Conservation (phyloP, 352 stramenopile genomes). For the Pythium graminicola region DNA sequence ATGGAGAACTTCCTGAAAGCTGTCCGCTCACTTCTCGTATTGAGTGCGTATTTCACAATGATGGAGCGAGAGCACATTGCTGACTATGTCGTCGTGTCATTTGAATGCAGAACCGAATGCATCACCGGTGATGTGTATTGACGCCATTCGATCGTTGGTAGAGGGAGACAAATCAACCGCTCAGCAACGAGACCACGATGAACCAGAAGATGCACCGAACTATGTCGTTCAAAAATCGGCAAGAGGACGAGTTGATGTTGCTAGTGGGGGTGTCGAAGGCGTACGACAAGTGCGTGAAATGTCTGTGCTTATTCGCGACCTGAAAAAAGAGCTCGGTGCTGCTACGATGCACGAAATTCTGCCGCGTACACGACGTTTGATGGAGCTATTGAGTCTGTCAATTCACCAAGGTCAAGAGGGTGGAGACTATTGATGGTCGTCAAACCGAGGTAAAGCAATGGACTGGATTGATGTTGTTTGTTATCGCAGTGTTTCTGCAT, state of each 20-base stretch:
- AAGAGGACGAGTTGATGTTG: constrained; percentile 7
- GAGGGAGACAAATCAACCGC: constrained; percentile 2
- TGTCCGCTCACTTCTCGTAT: constrained; percentile 47
- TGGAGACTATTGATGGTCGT: constrained; percentile 4
- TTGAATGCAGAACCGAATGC: constrained; percentile 33
- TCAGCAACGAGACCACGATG: neutral
- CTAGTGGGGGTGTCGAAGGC: constrained; percentile 34
- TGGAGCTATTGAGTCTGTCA: constrained; percentile 74
- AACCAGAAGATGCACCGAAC: constrained; percentile 27
- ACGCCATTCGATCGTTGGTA: constrained; percentile 26
- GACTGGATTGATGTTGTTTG: neutral
- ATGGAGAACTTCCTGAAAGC: constrained; percentile 79
- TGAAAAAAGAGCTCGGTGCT: constrained; percentile 74
- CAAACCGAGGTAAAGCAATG: neutral
- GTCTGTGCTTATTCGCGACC: constrained; percentile 55
- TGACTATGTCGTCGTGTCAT: neutral
- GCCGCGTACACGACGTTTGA: constrained; percentile 64
- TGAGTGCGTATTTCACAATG: constrained; percentile 24
- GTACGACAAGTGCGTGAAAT: constrained; percentile 71
- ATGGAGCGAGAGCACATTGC: neutral
- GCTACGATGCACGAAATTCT: constrained; percentile 69
- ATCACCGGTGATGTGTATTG: constrained; percentile 44
- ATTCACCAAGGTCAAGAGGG: constrained; percentile 37
- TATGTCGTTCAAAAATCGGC: constrained; percentile 53
- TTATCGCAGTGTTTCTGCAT: neutral